Evolutionary conservation across 768 basidiomycete species (phyloP).

Genomic region (Lactifluus hygrophoroides): DNA sequence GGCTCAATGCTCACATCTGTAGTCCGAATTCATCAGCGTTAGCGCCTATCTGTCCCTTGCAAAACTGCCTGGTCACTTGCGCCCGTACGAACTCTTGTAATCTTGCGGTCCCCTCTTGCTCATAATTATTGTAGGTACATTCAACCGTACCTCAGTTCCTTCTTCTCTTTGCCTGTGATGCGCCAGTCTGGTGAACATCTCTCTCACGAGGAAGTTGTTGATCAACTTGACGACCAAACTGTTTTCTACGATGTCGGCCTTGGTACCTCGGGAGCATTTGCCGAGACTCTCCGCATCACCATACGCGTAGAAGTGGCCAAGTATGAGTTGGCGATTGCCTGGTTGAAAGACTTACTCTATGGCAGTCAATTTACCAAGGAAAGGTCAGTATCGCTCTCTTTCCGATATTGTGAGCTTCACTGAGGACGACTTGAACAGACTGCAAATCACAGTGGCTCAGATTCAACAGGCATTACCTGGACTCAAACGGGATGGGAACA

Average conservation of each 20-base stretch:
- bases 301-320: constrained; percentile 78
- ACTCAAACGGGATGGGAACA: constrained; percentile 81
- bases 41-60: constrained; percentile 72
- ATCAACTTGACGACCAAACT: constrained; percentile 84
- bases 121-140: constrained; percentile 46
- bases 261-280: constrained; percentile 53
- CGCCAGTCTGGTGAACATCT: constrained; percentile 61
- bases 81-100: constrained; percentile 47
- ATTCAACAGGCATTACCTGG: constrained; percentile 85
- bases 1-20: not conserved
- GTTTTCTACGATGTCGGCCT: constrained; percentile 74
- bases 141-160: constrained; percentile 66
- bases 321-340: constrained; percentile 76
- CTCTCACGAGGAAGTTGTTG: constrained; percentile 83
- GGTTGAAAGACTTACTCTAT: constrained; percentile 79
- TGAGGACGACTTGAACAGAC: constrained; percentile 34
- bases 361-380: constrained; percentile 70
- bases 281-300: constrained; percentile 63
- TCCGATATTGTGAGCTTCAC: not conserved
- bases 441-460: constrained; percentile 81
- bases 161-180: constrained; percentile 83
- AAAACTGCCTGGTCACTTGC: constrained; percentile 61
- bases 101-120: not conserved
- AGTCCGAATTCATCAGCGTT: constrained; percentile 91
- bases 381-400: constrained; percentile 37